Percentiles rank a stretch among this genome's conserved stretches.
Evolutionary conservation across 805 yeast species (phyloP).

Genomic region (Cyberlindnera lachancei): DNA sequence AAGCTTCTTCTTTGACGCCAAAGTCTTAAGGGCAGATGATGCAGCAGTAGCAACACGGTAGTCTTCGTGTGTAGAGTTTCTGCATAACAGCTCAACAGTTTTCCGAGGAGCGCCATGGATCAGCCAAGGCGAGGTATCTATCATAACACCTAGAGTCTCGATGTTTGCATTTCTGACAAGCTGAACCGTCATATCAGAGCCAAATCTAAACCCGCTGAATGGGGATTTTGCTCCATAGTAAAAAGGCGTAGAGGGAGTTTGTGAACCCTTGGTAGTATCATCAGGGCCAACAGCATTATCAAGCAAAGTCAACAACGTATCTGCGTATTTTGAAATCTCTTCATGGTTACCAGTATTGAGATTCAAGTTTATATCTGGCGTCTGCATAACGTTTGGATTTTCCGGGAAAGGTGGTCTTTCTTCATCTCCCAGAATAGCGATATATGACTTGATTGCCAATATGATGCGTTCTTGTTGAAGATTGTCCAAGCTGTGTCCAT

Average conservation of each 20-base stretch:
- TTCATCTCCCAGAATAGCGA: slow-evolving; percentile 60
- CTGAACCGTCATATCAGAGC: slow-evolving; percentile 31
- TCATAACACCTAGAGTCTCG: slow-evolving; percentile 60
- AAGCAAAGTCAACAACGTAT: slow-evolving; percentile 45
- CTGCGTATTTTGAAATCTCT: slow-evolving; percentile 56
- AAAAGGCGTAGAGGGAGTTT: slow-evolving; percentile 28
- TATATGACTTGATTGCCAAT: slow-evolving; percentile 63
- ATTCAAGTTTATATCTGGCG: slow-evolving; percentile 26
- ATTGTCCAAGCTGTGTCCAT: slow-evolving; percentile 51
- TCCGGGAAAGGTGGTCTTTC: slow-evolving; percentile 74
- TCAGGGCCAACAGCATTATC: slow-evolving; percentile 49
- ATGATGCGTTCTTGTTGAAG: slow-evolving; percentile 64
- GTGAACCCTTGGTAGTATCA: slow-evolving; percentile 15
- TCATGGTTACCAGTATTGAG: slow-evolving; percentile 44
- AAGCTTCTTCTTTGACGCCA: slow-evolving; percentile 66
- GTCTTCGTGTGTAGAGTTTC: slow-evolving; percentile 68
- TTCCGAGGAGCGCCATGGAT: slow-evolving; percentile 49
- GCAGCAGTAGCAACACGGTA: slow-evolving; percentile 57
- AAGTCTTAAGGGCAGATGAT: slow-evolving; percentile 48
- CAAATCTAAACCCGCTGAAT: slow-evolving; percentile 33
- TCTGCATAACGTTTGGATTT: slow-evolving; percentile 25
- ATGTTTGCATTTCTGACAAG: slow-evolving; percentile 32
- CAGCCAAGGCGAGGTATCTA: slow-evolving; percentile 73
- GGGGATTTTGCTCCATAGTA: slow-evolving; percentile 27
- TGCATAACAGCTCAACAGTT: slow-evolving; percentile 66